phyloP scores from a whole-genome alignment of 73 alveolate species.

The Paramecium tetraurelia region DNA sequence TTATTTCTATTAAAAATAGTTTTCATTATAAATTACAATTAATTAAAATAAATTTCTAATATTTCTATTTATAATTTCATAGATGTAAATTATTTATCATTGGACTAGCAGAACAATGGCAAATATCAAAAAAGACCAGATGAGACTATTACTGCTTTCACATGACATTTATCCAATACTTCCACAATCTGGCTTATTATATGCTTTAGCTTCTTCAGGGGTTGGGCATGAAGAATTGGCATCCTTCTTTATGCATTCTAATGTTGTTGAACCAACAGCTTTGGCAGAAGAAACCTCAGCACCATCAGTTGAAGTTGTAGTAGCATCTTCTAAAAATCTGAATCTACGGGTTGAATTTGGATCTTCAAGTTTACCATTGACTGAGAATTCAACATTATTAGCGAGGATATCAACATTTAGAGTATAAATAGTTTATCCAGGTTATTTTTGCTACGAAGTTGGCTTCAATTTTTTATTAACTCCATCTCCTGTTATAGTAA shows the following conservation, averaged over 20 bases:
- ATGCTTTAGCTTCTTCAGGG: background rate
- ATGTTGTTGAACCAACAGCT: background rate
- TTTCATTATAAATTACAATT: background rate
- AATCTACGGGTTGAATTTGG: background rate
- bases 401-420: background rate
- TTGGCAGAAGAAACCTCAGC: background rate
- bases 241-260: background rate
- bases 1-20: background rate
- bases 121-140: background rate
- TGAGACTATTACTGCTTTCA: background rate
- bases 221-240: conserved; percentile 16
- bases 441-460: background rate
- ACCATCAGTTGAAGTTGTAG: background rate
- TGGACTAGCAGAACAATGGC: background rate
- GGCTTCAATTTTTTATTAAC: conserved; percentile 1
- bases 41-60: background rate
- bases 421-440: background rate
- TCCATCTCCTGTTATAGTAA: conserved; percentile 12
- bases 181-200: conserved; percentile 38
- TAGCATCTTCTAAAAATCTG: background rate
- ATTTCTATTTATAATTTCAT: background rate
- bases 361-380: background rate
- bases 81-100: background rate
- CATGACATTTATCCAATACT: background rate
- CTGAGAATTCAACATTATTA: background rate